These are phyloP conservation scores for Penicillium concentricum DNA, from an alignment of 2,329 filamentous ascomycete species.

Conservation along the genomic window DNA sequence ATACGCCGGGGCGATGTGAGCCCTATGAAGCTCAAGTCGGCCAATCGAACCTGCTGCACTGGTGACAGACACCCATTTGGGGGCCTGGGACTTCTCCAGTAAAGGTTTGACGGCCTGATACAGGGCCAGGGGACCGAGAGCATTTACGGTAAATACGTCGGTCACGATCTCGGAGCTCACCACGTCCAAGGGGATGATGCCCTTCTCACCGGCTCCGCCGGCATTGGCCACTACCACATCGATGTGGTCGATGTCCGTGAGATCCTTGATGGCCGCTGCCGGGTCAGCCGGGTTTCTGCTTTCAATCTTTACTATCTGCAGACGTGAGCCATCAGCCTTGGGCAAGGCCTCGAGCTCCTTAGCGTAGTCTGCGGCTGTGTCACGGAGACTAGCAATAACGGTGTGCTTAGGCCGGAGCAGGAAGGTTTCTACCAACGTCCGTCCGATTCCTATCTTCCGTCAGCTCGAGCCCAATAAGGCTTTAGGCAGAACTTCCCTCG, in stretches of 20 bases:
- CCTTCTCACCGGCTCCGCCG: background rate
- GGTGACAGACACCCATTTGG: background rate
- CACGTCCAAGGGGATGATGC: background rate
- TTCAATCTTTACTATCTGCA: background rate
- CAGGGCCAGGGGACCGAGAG: background rate
- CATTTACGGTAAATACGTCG: background rate
- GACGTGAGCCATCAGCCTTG: background rate
- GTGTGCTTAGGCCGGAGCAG: background rate
- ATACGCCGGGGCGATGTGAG: background rate
- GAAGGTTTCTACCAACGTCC: background rate
- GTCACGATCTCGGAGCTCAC: background rate
- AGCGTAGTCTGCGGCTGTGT: background rate
- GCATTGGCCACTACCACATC: background rate
- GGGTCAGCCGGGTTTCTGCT: background rate
- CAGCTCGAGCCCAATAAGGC: background rate
- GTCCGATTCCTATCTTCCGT: background rate
- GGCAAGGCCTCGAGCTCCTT: background rate
- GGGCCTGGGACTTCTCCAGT: background rate
- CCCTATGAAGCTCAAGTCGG: background rate
- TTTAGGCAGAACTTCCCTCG: background rate
- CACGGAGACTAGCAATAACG: background rate
- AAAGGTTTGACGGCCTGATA: background rate
- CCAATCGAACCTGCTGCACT: background rate
- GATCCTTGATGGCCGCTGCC: background rate
- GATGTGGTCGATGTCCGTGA: background rate